Percentiles rank a stretch among this genome's conserved stretches.
These are phyloP conservation scores for Lactarius deliciosus DNA, from an alignment of 768 basidiomycete species.

Conservation along the genomic window DNA sequence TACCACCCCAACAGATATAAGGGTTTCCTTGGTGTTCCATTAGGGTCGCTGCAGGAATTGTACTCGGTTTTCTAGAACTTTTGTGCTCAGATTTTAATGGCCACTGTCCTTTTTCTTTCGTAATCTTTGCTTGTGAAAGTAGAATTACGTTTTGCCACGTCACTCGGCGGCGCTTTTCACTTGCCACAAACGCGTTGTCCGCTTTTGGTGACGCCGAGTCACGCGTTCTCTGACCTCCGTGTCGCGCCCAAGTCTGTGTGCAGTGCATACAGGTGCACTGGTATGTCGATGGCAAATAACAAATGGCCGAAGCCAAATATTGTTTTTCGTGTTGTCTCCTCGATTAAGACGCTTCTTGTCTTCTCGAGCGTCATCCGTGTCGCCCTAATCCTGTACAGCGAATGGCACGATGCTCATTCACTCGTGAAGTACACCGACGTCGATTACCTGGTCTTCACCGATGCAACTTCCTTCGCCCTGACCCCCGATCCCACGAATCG, in stretches of 20 bases:
- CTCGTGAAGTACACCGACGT: conserved; percentile 96
- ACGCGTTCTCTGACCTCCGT: not conserved
- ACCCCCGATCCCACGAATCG: conserved; percentile 47
- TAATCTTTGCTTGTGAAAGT: not conserved
- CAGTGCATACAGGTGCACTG: not conserved
- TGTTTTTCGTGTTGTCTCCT: conserved; percentile 25
- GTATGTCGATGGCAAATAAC: not conserved
- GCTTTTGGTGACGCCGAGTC: not conserved
- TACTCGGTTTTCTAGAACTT: conserved; percentile 12
- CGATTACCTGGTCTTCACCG: conserved; percentile 94
- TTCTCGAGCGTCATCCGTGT: conserved; percentile 61
- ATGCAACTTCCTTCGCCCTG: conserved; percentile 75
- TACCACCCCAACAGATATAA: conserved; percentile 20
- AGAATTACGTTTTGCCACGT: conserved; percentile 28
- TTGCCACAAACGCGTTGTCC: conserved; percentile 11
- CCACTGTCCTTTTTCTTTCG: conserved; percentile 3
- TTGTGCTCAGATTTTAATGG: conserved; percentile 23
- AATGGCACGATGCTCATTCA: conserved; percentile 84
- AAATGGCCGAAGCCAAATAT: not conserved
- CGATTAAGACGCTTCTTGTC: conserved; percentile 55
- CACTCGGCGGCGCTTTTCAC: conserved; percentile 15
- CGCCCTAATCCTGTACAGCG: conserved; percentile 77
- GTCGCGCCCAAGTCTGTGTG: not conserved
- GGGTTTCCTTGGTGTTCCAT: not conserved
- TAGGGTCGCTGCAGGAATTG: conserved; percentile 3